Conservation (phyloP, 768 basidiomycete species). For the Omphalotus guepiniiformis region DNA sequence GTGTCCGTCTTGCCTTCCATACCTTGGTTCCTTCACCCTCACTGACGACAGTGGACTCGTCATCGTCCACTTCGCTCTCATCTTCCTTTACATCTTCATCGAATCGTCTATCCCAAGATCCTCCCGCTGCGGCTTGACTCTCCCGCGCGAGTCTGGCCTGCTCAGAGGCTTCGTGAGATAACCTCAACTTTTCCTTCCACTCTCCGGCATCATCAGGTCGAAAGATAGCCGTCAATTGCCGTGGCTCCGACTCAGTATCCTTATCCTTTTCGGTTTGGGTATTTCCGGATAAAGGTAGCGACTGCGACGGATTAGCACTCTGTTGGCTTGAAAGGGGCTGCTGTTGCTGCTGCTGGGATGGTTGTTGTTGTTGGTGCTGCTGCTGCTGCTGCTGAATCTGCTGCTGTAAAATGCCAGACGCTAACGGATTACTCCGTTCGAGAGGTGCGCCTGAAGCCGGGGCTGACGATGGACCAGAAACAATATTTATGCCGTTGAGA, state of each 20-base stretch:
- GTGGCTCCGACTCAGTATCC: slow-evolving; percentile 44
- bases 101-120: slow-evolving; percentile 52
- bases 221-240: slow-evolving; percentile 77
- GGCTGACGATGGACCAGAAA: slow-evolving; percentile 48
- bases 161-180: slow-evolving; percentile 60
- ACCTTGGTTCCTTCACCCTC: slow-evolving; percentile 68
- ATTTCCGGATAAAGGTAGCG: slow-evolving; percentile 15
- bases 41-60: slow-evolving; percentile 59
- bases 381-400: slow-evolving; percentile 28
- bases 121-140: slow-evolving; percentile 33
- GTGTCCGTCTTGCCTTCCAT: slow-evolving; percentile 83
- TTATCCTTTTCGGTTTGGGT: slow-evolving; percentile 37
- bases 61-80: slow-evolving; percentile 60
- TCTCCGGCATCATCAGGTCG: slow-evolving; percentile 80
- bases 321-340: slow-evolving; percentile 27
- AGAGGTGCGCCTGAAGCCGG: slow-evolving; percentile 43
- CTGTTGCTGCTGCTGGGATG: slow-evolving; percentile 17
- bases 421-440: slow-evolving; percentile 49
- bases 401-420: slow-evolving; percentile 36
- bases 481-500: slow-evolving; percentile 55
- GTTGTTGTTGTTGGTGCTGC: slow-evolving; percentile 26
- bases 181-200: slow-evolving; percentile 78
- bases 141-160: slow-evolving; percentile 41
- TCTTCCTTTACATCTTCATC: slow-evolving; percentile 73
- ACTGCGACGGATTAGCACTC: slow-evolving; percentile 29